Evolutionary conservation across 2,329 filamentous ascomycete species (phyloP), one percentile per base, ranked within the genome.

Genomic region (Gnomoniopsis sp.): DNA sequence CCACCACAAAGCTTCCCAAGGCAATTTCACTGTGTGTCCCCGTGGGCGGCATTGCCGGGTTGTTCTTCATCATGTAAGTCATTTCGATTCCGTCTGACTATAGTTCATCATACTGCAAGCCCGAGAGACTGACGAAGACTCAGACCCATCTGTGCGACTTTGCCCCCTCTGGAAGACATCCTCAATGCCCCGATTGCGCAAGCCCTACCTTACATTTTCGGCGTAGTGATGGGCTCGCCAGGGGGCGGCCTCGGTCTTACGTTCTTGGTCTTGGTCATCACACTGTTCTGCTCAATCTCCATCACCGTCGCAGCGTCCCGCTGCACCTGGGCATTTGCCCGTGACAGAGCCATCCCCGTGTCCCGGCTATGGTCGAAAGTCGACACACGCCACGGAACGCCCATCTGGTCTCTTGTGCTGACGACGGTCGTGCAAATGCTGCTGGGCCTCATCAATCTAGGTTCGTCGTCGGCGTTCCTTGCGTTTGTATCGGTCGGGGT

Each of bases 281-380:
- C 79, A 19, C 68, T 86, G 48, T 78, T 85, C 67, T 85, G 83
- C 67, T 83, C 81, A 53, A 83, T 88, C 46, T 85, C 84, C 22
- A 87, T 88, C 69, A 87, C 86, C 3, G 87, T 88, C 12, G 84
- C 87, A 4, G 80, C 86, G 0, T 88, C 85, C 41, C 82, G 87
- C 41, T 87, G 85, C 69, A 87, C 84, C 1, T 84, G 87, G 75
- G 86, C 85, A 8, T 87, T 89, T 63, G 83, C 83, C 38, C 78
- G 83, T 61, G 82, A 86, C 65, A 78, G 78, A 44, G 82, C 81
- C 47, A 80, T 85, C 49, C 83, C 83, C 2, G 71, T 81, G 8
- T 78, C 77, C 6, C 64, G 68, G 3, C 57, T 75, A n/a, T 84
- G 80, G 78, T 77, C 77, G 53, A 70, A 71, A n/a, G 75, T 85